Evolutionary conservation across 164 flowering plant species (phyloP), one percentile per base, ranked within the genome.

Genomic region (Aristolochia contorta): DNA sequence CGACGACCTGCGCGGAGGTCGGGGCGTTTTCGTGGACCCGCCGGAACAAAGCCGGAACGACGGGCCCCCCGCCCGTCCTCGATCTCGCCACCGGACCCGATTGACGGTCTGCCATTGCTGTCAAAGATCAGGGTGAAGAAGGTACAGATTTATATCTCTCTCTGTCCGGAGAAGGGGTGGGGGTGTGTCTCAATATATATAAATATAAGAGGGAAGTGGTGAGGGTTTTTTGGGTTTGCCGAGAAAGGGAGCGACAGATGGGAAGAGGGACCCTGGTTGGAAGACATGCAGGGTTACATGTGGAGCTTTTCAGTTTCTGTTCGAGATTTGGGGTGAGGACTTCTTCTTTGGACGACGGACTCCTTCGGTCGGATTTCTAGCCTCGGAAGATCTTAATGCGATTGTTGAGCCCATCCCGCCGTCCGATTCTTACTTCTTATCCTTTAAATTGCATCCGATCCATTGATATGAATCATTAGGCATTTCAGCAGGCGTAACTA

Each of bases 1-100:
- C 96, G 27, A 79, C 16, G 66, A 83, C 61, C 47, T 80, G 92
- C 72, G 76, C 62, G 2, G 92, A 79, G 73, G 74, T 83, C 2
- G 91, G 86, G 1, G 78, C 73, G 53, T 71, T 78, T 19, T 71
- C 63, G 0, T 78, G 87, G 69, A 84, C 57, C 47, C 61, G 72
- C 10, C 68, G 74, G 15, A 84, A 73, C 57, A 84, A 53, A 0
- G 74, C 25, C 25, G 32, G 22, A 8, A 25, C 52, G 18, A 47
- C 10, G 16, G 61, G 16, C 9, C 22, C 41, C 16, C 60, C 66
- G 15, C 46, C 20, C 3, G 4, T 14, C 57, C 16, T 58, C 47
- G 65, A 21, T 50, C 55, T 66, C 27, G 56, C 45, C 56, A 21
- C n/a, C n/a, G n/a, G 53, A 43, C 52, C 60, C 10, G 70, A 52